Conservation (phyloP, 2,329 filamentous ascomycete species). For the Diaporthe sp. region DNA sequence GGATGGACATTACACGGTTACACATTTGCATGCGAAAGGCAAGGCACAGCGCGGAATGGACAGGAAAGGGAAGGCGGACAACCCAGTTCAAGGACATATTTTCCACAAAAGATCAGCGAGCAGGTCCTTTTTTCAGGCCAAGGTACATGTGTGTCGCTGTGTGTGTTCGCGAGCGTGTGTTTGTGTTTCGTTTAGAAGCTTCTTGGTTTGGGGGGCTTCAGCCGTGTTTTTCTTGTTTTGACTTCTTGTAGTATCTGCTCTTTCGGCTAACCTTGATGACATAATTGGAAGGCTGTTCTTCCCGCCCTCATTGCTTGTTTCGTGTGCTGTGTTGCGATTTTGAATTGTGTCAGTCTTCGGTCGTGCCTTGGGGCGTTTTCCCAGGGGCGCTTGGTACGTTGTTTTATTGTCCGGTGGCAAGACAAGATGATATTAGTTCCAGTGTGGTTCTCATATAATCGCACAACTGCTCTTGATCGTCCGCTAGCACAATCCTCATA, state of each 20-base stretch:
- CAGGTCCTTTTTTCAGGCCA: not conserved
- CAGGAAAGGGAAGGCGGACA: not conserved
- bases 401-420: no score
- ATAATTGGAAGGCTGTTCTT: not conserved
- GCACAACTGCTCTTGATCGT: no score
- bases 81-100: not conserved
- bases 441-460: no score
- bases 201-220: not conserved
- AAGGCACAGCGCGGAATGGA: not conserved
- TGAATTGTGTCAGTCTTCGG: not conserved
- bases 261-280: not conserved
- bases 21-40: not conserved
- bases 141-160: not conserved
- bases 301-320: not conserved
- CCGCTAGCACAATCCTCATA: no score
- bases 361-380: no score
- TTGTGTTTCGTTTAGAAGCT: not conserved
- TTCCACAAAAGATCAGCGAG: not conserved
- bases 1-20: not conserved
- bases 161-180: not conserved
- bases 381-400: no score
- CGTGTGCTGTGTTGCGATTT: not conserved
- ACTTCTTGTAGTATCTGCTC: constrained; percentile 1
- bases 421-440: no score
- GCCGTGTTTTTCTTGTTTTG: not conserved